Conservation (phyloP, 805 yeast genomes). For the Candida pini region DNA sequence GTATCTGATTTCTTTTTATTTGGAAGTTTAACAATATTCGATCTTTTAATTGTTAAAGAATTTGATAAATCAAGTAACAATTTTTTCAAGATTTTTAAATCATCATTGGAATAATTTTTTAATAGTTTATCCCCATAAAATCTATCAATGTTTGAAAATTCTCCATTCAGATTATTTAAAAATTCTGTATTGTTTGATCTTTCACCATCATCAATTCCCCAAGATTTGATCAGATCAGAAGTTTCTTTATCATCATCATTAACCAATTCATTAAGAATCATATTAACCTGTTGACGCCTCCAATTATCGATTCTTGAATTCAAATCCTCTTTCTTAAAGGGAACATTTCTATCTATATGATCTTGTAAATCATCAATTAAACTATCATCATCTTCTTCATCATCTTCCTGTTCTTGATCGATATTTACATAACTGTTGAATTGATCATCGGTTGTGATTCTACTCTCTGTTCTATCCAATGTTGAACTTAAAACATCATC, state of each 20-base stretch:
- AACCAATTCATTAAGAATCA: slow-evolving; percentile 17
- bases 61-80: slow-evolving; percentile 16
- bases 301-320: slow-evolving; percentile 26
- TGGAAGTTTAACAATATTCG: slow-evolving; percentile 1
- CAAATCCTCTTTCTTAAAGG: slow-evolving; percentile 19
- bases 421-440: slow-evolving; percentile 16
- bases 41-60: slow-evolving; percentile 9
- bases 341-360: slow-evolving; percentile 12
- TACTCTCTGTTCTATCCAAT: slow-evolving; percentile 8
- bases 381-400: slow-evolving; percentile 24
- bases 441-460: slow-evolving; percentile 7
- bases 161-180: neutral
- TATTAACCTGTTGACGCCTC: slow-evolving; percentile 25
- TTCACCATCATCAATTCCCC: slow-evolving; percentile 29
- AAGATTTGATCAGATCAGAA: slow-evolving; percentile 22
- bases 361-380: slow-evolving; percentile 23
- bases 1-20: neutral
- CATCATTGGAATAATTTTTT: slow-evolving; percentile 14
- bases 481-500: slow-evolving; percentile 24
- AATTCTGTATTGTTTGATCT: neutral
- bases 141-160: slow-evolving; percentile 4
- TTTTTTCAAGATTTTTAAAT: slow-evolving; percentile 15
- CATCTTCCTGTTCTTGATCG: slow-evolving; percentile 14
- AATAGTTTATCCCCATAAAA: slow-evolving; percentile 21
- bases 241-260: slow-evolving; percentile 15